Evolutionary conservation across 2,329 filamentous ascomycete genomes (phyloP).

Genomic region (Leptographium flavum): DNA sequence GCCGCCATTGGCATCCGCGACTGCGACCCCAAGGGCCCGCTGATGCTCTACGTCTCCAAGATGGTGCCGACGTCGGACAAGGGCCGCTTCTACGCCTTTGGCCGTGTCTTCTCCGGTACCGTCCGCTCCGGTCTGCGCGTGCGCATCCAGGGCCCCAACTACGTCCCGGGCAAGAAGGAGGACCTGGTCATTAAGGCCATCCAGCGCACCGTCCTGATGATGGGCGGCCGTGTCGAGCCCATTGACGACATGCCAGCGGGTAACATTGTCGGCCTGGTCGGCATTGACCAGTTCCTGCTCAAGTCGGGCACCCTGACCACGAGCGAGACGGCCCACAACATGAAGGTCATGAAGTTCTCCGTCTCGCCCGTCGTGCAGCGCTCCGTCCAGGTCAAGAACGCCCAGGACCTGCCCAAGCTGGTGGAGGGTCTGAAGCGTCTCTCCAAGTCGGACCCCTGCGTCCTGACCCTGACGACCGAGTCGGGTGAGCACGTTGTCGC

Average conservation of each 20-base stretch:
- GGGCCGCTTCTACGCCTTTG: constrained; percentile 99
- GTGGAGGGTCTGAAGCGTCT: constrained; percentile 99
- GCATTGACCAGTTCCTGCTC: constrained; percentile 99
- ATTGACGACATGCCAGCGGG: constrained; percentile 96
- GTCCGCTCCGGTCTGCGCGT: constrained; percentile 97
- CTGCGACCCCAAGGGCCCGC: constrained; percentile 93
- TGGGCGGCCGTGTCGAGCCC: constrained; percentile 97
- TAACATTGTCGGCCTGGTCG: constrained; percentile 99
- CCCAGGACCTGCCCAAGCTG: constrained; percentile 97
- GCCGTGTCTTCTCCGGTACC: constrained; percentile 99
- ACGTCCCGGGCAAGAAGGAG: constrained; percentile 94
- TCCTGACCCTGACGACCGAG: constrained; percentile 75
- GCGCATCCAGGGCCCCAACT: constrained; percentile 99
- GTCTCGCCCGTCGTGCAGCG: constrained; percentile 97
- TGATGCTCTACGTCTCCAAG: constrained; percentile 99
- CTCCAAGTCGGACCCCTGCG: constrained; percentile 98
- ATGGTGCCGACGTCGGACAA: constrained; percentile 99
- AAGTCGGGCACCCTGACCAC: constrained; percentile 99
- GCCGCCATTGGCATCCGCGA: constrained; percentile 93
- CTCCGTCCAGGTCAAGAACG: constrained; percentile 99
- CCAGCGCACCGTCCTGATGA: constrained; percentile 99
- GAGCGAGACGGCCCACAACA: constrained; percentile 94
- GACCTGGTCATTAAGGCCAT: constrained; percentile 99
- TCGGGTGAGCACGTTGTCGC: constrained; percentile 98
- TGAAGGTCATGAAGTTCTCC: constrained; percentile 99